Evolutionary conservation across 768 basidiomycete genomes (phyloP), one percentile per base, ranked within the genome.

Genomic region (Leccinellum luteum): DNA sequence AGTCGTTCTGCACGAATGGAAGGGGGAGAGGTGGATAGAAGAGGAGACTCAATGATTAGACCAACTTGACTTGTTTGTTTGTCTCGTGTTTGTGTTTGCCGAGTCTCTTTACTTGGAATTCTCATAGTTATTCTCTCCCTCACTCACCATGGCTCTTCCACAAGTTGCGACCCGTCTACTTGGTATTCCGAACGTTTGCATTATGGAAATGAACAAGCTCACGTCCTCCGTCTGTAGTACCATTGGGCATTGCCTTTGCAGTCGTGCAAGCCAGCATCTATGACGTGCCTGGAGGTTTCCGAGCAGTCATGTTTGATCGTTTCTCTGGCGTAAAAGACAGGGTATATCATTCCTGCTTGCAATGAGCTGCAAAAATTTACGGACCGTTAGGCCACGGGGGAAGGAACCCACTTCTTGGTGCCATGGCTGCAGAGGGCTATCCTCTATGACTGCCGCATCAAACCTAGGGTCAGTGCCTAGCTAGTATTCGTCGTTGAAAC

Each of bases 221-320:
- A 71, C 32, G 31, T 45, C 28, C 21, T 4, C 2, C 14, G 27
- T 45, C 23, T 27, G 44, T 48, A 74, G 66, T 75, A 47, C 74
- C 71, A 43, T 78, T 77, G 48, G 70, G 84, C 32, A 54, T 73
- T 51, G 78, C 78, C 55, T 67, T 76, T 51, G 78, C 73, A 34
- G 71, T 70, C 23, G 64, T 78, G 48, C 79, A 81, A 66, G 76
- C 83, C 53, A 86, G 83, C 58, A 74, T 83, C 35, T 82, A 84
- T 56, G 81, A 83, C 78, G 94, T 97, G 43, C 95, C 95, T 50
- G 84, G 95, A 64, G 95, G 95, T 44, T 94, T 87, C 75, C 82
- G 90, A 56, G 95, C 95, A 35, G 95, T 99, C 62, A 95, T 98
- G 89, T 98, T 99, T 76, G 96, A 98, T 75, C 82, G 96, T 66